Evolutionary conservation across 2,329 filamentous ascomycete species (phyloP).

Genomic region (Oidium heveae): DNA sequence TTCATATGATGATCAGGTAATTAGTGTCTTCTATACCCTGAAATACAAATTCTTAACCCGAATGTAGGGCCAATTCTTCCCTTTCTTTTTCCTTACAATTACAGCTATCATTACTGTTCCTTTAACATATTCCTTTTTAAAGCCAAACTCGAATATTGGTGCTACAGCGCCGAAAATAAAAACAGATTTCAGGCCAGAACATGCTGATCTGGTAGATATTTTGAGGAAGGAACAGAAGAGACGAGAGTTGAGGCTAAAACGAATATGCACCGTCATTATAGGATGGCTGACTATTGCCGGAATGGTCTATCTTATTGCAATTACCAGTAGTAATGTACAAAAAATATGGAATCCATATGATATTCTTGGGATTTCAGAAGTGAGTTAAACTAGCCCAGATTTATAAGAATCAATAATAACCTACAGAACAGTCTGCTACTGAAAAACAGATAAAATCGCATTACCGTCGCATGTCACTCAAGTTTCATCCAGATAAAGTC

Average conservation of each 20-base stretch:
- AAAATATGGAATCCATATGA: constrained; percentile 96
- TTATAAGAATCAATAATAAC: background rate
- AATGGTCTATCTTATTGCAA: constrained; percentile 77
- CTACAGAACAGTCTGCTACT: constrained; percentile 33
- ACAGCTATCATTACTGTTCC: constrained; percentile 70
- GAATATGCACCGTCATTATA: constrained; percentile 45
- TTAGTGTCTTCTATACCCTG: constrained; percentile 3
- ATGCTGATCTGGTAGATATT: constrained; percentile 61
- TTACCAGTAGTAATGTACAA: constrained; percentile 42
- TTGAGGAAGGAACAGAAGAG: constrained; percentile 72
- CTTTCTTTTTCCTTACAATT: constrained; percentile 90
- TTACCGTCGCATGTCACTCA: constrained; percentile 67
- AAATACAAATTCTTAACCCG: constrained; percentile 3
- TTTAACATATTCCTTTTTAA: constrained; percentile 69
- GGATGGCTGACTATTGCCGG: constrained; percentile 70
- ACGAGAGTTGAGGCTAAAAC: constrained; percentile 71
- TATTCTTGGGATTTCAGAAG: constrained; percentile 66
- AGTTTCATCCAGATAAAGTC: constrained; percentile 82
- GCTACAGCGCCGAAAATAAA: constrained; percentile 62
- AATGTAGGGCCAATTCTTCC: constrained; percentile 75
- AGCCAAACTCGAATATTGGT: constrained; percentile 50
- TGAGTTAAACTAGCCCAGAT: constrained; percentile 14
- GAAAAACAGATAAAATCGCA: constrained; percentile 84
- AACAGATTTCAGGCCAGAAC: constrained; percentile 53
- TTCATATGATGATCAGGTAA: constrained; percentile 83